Percentiles rank a stretch among this genome's conserved stretches.
Conservation (phyloP, 228 moss, liverwort and hornwort species). For the Sphagnum magellanicum region DNA sequence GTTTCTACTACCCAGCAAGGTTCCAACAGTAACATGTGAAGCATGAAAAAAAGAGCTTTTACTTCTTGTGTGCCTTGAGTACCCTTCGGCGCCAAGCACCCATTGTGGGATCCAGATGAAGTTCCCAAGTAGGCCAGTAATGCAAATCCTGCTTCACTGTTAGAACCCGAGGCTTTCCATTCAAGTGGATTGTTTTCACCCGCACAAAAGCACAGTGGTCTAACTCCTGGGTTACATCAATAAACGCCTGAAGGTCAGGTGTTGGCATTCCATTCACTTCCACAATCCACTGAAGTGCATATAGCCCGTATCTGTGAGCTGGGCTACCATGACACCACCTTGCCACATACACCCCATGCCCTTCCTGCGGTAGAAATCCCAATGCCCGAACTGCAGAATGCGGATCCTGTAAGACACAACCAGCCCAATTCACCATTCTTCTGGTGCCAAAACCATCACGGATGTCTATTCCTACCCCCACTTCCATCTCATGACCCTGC, state of each 20-base stretch:
- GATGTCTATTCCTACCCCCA: constrained; percentile 70
- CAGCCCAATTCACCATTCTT: constrained; percentile 87
- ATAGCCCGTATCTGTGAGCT: constrained; percentile 69
- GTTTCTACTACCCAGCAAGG: too few relatives aligned
- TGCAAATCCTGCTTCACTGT: constrained; percentile 89
- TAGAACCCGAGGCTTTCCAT: constrained; percentile 75
- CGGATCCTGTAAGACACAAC: constrained; percentile 80
- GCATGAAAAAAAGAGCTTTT: too few relatives aligned
- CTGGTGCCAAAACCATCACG: constrained; percentile 82
- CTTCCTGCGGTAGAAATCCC: constrained; percentile 78
- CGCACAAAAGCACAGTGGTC: constrained; percentile 73
- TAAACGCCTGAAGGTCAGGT: constrained; percentile 66
- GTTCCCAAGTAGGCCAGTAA: constrained; percentile 97
- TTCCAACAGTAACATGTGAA: too few relatives aligned
- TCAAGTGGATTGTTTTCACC: constrained; percentile 74
- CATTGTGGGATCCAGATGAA: constrained; percentile 47
- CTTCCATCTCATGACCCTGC: constrained; percentile 53
- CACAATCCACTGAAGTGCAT: constrained; percentile 86
- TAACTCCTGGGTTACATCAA: constrained; percentile 54
- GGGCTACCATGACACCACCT: constrained; percentile 89
- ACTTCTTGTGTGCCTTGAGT: constrained; percentile 42
- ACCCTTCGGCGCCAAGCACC: constrained; percentile 67
- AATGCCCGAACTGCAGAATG: constrained; percentile 75
- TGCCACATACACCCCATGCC: constrained; percentile 89
- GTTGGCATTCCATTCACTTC: constrained; percentile 82